Conservation (phyloP, 176 grass and related monocot species). For the Oryza punctata region DNA sequence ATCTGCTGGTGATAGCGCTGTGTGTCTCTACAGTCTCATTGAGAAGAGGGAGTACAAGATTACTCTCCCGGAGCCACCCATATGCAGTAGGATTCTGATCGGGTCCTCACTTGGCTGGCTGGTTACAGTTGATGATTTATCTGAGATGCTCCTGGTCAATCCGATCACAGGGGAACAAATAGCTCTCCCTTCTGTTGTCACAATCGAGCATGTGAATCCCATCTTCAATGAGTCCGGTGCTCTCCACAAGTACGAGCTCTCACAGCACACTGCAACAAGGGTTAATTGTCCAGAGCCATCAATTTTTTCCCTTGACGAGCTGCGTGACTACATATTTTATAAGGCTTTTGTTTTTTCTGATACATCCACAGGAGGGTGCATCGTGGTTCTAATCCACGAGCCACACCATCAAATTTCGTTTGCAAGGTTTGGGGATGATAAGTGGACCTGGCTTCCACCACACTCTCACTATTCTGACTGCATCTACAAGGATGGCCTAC, state of each 20-base stretch:
- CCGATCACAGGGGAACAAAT: slow-evolving; percentile 5
- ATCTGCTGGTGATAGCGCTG: not conserved
- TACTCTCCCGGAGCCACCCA: not conserved
- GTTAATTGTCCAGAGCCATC: not conserved
- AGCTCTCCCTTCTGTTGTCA: not conserved
- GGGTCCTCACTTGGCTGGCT: not conserved
- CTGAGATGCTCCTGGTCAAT: not conserved
- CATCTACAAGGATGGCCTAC: not conserved
- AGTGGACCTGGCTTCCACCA: not conserved
- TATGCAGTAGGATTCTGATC: not conserved
- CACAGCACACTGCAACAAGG: not conserved
- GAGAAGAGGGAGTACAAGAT: not conserved
- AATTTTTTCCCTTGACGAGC: too few species aligned
- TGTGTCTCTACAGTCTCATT: not conserved
- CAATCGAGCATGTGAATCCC: not conserved
- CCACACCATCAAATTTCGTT: not conserved
- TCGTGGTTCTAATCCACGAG: not conserved
- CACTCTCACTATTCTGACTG: not conserved
- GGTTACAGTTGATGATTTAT: not conserved
- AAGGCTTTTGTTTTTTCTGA: not conserved
- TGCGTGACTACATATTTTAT: not conserved
- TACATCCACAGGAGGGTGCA: not conserved
- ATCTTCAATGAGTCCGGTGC: not conserved
- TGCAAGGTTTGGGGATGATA: not conserved
- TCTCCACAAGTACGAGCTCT: not conserved